These are phyloP conservation scores for Globisporangium iwayamae DNA, from an alignment of 352 stramenopile species.

Conservation along the genomic window DNA sequence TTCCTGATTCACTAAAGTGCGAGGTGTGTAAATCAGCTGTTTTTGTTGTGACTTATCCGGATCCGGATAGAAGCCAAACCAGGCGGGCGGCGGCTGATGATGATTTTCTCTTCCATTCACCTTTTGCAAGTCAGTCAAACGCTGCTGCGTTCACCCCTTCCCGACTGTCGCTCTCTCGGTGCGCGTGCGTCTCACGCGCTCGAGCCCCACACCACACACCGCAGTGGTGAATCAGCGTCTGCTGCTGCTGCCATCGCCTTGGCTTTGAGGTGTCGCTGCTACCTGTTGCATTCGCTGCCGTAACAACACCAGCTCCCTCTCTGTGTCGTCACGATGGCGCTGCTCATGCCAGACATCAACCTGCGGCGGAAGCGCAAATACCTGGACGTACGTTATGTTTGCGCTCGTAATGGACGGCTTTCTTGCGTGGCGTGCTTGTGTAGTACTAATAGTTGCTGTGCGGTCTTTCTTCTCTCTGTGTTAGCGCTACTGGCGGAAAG, in stretches of 20 bases:
- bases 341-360: constrained; percentile 70
- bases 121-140: not conserved
- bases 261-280: not conserved
- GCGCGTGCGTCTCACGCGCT: not conserved
- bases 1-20: not conserved
- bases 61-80: too few species aligned
- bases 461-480: not conserved
- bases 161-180: not conserved
- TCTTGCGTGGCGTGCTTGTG: not conserved
- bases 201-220: too few species aligned
- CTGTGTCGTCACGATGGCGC: constrained; percentile 28
- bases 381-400: constrained; percentile 36
- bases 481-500: constrained; percentile 38
- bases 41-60: not conserved
- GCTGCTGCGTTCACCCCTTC: not conserved
- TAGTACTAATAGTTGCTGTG: constrained; percentile 6
- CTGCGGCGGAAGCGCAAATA: constrained; percentile 54
- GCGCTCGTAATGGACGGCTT: not conserved
- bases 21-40: not conserved
- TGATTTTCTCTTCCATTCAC: constrained; percentile 9
- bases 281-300: not conserved
- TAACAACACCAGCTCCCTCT: not conserved
- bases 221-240: not conserved
- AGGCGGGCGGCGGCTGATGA: not conserved
- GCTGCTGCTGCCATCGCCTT: not conserved